Evolutionary conservation across 257 asterid species (phyloP).

Genomic region (Verbascum thapsus): DNA sequence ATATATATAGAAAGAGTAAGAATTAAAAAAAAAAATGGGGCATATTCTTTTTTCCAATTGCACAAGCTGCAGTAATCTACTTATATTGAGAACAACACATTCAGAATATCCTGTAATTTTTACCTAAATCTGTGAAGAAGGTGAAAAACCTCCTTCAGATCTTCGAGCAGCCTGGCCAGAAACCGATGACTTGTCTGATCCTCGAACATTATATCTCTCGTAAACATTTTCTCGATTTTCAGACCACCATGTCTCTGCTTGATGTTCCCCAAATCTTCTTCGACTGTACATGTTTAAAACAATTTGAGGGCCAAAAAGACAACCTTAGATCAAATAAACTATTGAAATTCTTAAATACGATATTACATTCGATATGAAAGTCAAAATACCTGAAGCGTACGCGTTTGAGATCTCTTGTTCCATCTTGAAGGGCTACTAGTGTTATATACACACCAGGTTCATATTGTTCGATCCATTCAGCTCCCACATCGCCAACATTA

Average conservation of each 20-base stretch:
- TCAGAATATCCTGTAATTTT: background rate
- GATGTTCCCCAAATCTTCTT: conserved; percentile 74
- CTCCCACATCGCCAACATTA: conserved; percentile 47
- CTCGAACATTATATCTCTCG: conserved; percentile 63
- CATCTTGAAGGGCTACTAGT: conserved; percentile 52
- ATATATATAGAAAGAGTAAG: background rate
- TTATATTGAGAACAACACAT: background rate
- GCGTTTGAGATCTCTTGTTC: conserved; percentile 57
- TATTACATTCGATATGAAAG: no score
- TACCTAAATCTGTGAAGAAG: conserved; percentile 51
- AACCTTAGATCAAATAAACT: background rate
- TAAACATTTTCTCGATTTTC: conserved; percentile 73
- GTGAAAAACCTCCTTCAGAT: conserved; percentile 55
- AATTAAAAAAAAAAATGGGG: conserved; percentile 17
- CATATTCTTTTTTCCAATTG: conserved; percentile 19
- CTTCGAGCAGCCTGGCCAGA: conserved; percentile 49
- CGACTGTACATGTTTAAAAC: conserved; percentile 48
- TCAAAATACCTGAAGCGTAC: conserved; percentile 68
- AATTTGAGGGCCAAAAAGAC: background rate
- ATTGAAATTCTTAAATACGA: conserved; percentile 42
- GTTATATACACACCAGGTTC: conserved; percentile 62
- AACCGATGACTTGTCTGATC: conserved; percentile 61
- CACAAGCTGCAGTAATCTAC: background rate
- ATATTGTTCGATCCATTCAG: conserved; percentile 61
- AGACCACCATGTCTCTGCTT: conserved; percentile 82